Conservation (phyloP, 352 stramenopile genomes). For the Globisporangium nodosum region DNA sequence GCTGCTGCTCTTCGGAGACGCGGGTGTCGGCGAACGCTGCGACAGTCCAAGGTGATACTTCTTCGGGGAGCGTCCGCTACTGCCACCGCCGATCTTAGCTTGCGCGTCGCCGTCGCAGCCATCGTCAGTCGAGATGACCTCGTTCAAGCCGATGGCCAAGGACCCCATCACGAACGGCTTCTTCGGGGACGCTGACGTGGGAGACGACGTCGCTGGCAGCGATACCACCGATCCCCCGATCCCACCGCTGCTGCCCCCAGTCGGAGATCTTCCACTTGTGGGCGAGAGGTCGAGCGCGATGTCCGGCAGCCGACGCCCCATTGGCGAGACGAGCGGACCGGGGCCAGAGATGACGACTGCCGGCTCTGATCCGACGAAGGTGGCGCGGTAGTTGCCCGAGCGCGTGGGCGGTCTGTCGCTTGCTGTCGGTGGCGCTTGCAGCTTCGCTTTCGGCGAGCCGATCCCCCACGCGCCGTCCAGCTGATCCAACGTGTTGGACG, state of each 20-base stretch:
- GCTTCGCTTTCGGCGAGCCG: background rate
- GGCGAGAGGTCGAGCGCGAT: constrained; percentile 11
- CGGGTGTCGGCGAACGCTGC: constrained; percentile 2
- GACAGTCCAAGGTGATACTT: constrained; percentile 8
- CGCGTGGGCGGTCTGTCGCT: background rate
- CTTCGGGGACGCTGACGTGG: background rate
- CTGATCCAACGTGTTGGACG: background rate
- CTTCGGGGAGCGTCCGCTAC: constrained; percentile 2
- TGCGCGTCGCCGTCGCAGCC: background rate
- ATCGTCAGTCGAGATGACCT: constrained; percentile 5
- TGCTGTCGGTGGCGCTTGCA: background rate
- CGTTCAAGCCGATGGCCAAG: constrained; percentile 9
- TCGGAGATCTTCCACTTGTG: background rate
- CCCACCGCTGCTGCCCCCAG: background rate
- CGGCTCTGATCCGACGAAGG: background rate
- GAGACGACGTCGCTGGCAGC: constrained; percentile 2
- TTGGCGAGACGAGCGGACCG: background rate
- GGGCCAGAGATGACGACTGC: background rate
- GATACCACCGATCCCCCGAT: background rate
- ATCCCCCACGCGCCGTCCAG: background rate
- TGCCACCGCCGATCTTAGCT: background rate
- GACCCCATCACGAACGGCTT: constrained; percentile 12
- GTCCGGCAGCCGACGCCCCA: constrained; percentile 6
- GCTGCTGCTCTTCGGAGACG: constrained; percentile 1
- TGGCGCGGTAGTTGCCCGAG: constrained; percentile 1